These are phyloP conservation scores for Penstemon davidsonii DNA, from an alignment of 257 asterid genomes.

Conservation along the genomic window DNA sequence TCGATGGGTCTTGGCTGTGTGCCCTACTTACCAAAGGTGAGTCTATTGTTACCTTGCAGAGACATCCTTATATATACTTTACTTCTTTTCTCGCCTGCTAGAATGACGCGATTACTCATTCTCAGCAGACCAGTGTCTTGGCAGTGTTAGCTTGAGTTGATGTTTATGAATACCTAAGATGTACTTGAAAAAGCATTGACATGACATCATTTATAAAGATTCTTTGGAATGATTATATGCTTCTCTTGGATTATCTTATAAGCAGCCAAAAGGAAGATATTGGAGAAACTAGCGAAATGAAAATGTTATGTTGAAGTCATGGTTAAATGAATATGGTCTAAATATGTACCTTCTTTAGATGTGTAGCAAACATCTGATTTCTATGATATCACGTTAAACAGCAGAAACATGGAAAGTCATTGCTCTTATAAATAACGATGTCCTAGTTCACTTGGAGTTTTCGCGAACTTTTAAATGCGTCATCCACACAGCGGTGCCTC, in stretches of 20 bases:
- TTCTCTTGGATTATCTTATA: slow-evolving; percentile 2
- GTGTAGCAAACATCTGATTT: background rate
- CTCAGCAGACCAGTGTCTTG: background rate
- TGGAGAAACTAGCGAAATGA: background rate
- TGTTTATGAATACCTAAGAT: background rate
- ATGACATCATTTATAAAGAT: background rate
- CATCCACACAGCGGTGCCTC: background rate
- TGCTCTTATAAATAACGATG: background rate
- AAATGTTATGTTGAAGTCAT: background rate
- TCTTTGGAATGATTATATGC: slow-evolving; percentile 8
- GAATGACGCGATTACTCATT: slow-evolving; percentile 16
- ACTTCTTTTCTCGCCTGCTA: slow-evolving; percentile 3
- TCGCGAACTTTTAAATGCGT: too few species aligned
- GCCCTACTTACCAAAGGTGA: slow-evolving; percentile 98
- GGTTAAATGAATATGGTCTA: background rate
- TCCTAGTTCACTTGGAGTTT: too few species aligned
- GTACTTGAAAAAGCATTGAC: slow-evolving; percentile 5
- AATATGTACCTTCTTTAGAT: slow-evolving; percentile 1
- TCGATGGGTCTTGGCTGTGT: slow-evolving; percentile 98
- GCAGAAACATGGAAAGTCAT: slow-evolving; percentile 1
- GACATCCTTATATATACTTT: slow-evolving; percentile 9
- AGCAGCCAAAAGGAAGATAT: slow-evolving; percentile 5
- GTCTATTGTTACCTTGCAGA: slow-evolving; percentile 33
- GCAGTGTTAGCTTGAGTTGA: slow-evolving; percentile 7
- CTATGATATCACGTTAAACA: background rate